Evolutionary conservation across 805 yeast species (phyloP), one percentile per base, ranked within the genome.

Genomic region (Wickerhamiella siamensis): DNA sequence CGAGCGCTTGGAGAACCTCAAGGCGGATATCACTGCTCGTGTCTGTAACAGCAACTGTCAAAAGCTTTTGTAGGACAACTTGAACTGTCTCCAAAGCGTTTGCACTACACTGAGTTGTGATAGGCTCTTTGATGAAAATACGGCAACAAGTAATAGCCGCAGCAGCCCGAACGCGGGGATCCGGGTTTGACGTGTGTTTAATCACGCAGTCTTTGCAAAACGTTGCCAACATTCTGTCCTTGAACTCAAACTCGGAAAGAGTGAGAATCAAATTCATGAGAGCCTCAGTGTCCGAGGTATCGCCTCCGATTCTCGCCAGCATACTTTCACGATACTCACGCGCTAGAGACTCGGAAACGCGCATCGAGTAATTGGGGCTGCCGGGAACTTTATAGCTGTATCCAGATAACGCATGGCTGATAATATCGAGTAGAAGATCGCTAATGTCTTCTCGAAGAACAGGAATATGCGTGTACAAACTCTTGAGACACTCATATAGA

Each of bases 31-130:
- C 96, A 2, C 88, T 74, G 3, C 74, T 74, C 5, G 94, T 83
- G 51, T 91, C 99, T 0, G 95, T 81, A 12, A 88, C 80, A 2
- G 94, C 84, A 6, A 84, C 70, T 0, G 94, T 74, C 31, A 91
- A 61, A 16, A 91, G 64, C 56, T 81, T 82, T 43, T 79, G 83
- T 35, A 93, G 65, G 1, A 91, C 93, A 44, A 83, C 86, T 42
- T 83, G 75, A 2, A 87, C 94, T 0, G 94, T 83, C 45, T 72
- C 72, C 41, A 88, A 65, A 0, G 96, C 80, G 57, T 82, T 74
- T 1, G 79, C 75, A 50, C 94, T 80, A 2, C 83, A 75, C 56
- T 84, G 94, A 47, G 72, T 72, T 48, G 91, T 77, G n/a, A 87
- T 81, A 1, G 91, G 79, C 52, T 86, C 95, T 33, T 74, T 72